Evolutionary conservation across 1,284 basidiomycete genomes (phyloP).

Genomic region (Thelephora terrestris): DNA sequence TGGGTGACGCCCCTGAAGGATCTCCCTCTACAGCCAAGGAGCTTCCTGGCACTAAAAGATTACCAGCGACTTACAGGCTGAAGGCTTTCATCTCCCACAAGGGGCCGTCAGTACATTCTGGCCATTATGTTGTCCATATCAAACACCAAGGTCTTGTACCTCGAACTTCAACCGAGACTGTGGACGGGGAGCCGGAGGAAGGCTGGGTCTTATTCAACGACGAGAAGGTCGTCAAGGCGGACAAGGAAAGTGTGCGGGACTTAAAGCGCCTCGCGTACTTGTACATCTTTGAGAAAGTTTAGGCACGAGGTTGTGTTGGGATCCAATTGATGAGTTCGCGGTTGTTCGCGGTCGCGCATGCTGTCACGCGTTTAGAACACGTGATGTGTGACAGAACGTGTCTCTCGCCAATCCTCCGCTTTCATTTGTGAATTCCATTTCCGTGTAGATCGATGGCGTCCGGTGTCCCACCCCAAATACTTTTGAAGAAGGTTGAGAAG

Average conservation of each 20-base stretch:
- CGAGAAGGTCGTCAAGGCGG: constrained; percentile 89
- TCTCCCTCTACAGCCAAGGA: constrained; percentile 17
- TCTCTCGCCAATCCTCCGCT: no score
- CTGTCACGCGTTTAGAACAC: no score
- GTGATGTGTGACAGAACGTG: no score
- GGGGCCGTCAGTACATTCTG: constrained; percentile 89
- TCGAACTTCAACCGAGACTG: not conserved
- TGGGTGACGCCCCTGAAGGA: constrained; percentile 11
- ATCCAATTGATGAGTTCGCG: no score
- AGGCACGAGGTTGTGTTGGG: no score
- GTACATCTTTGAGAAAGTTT: constrained; percentile 72
- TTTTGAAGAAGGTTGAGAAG: no score
- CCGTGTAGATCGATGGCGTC: no score
- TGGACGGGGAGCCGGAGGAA: constrained; percentile 22
- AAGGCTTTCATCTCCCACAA: constrained; percentile 97
- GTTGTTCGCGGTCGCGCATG: no score
- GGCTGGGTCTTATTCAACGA: constrained; percentile 90
- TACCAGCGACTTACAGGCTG: constrained; percentile 75
- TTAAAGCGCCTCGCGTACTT: constrained; percentile 80
- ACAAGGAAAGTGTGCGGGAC: constrained; percentile 59
- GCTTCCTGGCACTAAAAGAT: constrained; percentile 12
- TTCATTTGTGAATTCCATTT: no score
- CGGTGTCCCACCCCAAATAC: no score
- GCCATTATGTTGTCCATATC: constrained; percentile 88
- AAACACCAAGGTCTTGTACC: constrained; percentile 13